Conservation (phyloP, 495 filamentous ascomycete genomes). For the Lophium mytilinum region DNA sequence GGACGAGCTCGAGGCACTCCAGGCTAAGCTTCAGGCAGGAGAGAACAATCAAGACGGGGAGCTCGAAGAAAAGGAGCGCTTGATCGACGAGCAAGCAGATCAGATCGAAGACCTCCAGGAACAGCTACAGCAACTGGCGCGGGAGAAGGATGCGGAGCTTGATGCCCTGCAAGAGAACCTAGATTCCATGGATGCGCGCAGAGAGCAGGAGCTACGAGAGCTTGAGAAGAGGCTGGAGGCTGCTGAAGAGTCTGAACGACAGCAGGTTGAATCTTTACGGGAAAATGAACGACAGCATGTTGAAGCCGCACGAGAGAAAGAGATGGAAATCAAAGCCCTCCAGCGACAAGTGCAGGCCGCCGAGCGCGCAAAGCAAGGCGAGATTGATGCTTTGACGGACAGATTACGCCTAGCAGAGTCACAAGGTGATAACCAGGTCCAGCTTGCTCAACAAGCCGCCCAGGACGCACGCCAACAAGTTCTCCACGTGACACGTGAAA, state of each 20-base stretch:
- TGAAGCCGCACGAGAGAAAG: conserved; percentile 14
- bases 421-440: conserved; percentile 27
- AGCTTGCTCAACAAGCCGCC: conserved; percentile 28
- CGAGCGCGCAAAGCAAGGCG: conserved; percentile 15
- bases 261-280: conserved; percentile 22
- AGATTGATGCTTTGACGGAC: conserved; percentile 23
- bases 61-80: conserved; percentile 12
- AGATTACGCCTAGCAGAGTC: conserved; percentile 25
- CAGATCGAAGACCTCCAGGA: conserved; percentile 20
- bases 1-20: conserved; percentile 44
- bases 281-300: conserved; percentile 2
- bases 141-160: conserved; percentile 52
- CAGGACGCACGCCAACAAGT: conserved; percentile 25
- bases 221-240: conserved; percentile 24
- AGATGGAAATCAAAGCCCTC: conserved; percentile 22
- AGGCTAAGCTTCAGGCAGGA: conserved; percentile 43
- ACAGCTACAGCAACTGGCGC: conserved; percentile 2
- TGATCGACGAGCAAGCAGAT: conserved; percentile 14
- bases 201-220: conserved; percentile 5
- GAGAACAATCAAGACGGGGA: conserved; percentile 14
- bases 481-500: conserved; percentile 21
- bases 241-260: conserved; percentile 16
- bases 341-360: conserved; percentile 20
- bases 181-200: conserved; percentile 32
- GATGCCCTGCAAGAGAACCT: conserved; percentile 43